Evolutionary conservation across 2,329 filamentous ascomycete species (phyloP), one percentile per base, ranked within the genome.

Genomic region (Gnomoniopsis smithogilvyi): DNA sequence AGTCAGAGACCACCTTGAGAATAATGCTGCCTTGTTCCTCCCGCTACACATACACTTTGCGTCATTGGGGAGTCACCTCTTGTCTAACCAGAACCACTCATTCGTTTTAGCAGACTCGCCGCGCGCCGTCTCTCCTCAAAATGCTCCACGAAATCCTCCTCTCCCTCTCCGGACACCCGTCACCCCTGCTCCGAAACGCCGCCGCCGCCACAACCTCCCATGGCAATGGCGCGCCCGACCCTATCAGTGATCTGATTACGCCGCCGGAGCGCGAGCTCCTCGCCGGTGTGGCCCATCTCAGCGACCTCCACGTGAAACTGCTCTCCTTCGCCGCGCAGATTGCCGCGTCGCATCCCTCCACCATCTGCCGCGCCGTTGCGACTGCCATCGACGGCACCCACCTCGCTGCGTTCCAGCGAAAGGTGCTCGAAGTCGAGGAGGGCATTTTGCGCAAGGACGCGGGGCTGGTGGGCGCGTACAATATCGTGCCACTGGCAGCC

Each of bases 141-240:
- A 99, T 99, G 95, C 90, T 99, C 74, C 95, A 98, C 84, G 95
- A 99, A 81, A 92, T 99, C 78, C 87, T 98, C 75, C 88, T 99
- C 75, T 94, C 93, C 73, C 87, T 98, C 75, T 96, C 93, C 68
- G 94, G 95, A 66, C 91, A 98, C 76, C 89, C 91, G 64, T 97
- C 94, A 64, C 89, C 92, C 66, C 85, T 98, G 70, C 90, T 97
- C 77, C 83, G 84, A 72, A 71, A n/a, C n/a, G n/a, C 76, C 66
- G 72, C 78, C 64, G 67, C 76, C 69, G 74, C 76, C 67, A 70
- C 79, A 62, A 68, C 76, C 68, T 73, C 79, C 69, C 70, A 63
- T 63, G 58, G 21, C 45, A 24, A 2, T 10, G 11, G 17, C n/a
- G 19, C 19, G 17, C 8, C 41, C 41, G 41, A 10, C 15, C 6